Evolutionary conservation across 2,329 filamentous ascomycete genomes (phyloP), one percentile per base, ranked within the genome.

Genomic region (Botrytis pseudocinerea): DNA sequence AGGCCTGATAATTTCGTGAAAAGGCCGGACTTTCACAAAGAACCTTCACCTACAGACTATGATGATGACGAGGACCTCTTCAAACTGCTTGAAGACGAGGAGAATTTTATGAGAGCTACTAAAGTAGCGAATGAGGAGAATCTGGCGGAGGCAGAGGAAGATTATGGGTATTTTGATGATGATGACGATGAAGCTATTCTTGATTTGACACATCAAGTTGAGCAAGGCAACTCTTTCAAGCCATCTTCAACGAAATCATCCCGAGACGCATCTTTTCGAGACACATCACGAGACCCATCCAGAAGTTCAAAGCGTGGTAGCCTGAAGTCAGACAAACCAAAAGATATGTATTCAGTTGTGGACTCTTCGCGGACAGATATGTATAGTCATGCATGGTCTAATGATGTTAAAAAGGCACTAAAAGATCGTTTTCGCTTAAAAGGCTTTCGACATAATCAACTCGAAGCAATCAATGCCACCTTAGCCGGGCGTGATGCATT

Each of bases 401-500:
- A 88, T 61, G 95, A 98, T 78, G 92, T 99, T 38, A 92, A 91
- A 76, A 87, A 85, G 71, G 92, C 90, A n/a, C 84, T 99, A 76
- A 93, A 92, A 79, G 91, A 95, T 78, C 88, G 90, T 4, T 99
- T 99, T 80, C 89, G 91, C 75, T 91, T 99, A 81, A 89, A 89
- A 71, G 93, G 93, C 0, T 99, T 99, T 80, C 90, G 97, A 44
- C 90, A 91, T 71, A 96, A 98, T 80, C 96, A 99, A 80, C 86
- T 98, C 2, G 93, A 98, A 82, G 95, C 96, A 22, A 98, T 99
- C 82, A 98, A 99, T 82, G 92, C 95, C 1, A 98, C 96, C 0
- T 85, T 99, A 63, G 86, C 85, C 44, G 96, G 95, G 4, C 91
- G 95, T 76, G 95, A 99, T 82, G 92, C 93, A 0, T 99, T 99